These are phyloP conservation scores for Mycena floridula DNA, from an alignment of 768 basidiomycete species.

Conservation along the genomic window DNA sequence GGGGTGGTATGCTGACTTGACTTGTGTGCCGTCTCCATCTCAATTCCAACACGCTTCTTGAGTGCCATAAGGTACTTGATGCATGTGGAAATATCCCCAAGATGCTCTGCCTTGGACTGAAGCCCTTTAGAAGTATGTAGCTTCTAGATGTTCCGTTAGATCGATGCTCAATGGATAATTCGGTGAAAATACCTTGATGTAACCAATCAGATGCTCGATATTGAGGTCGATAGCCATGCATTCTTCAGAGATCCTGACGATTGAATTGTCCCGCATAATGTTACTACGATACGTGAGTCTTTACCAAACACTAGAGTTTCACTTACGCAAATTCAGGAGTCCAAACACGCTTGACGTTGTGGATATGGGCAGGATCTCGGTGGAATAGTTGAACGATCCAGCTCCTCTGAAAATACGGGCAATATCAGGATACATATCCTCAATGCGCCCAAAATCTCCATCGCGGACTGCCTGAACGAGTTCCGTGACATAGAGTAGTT, in stretches of 20 bases:
- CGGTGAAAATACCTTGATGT: too few species aligned
- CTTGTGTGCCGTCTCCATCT: conserved; percentile 18
- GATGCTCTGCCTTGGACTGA: conserved; percentile 21
- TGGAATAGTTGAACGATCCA: conserved; percentile 25
- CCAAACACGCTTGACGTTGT: conserved; percentile 24
- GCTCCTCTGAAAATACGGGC: conserved; percentile 24
- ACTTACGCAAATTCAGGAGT: conserved; percentile 24
- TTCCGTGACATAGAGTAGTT: conserved; percentile 24
- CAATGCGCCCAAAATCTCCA: conserved; percentile 27
- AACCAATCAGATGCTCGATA: conserved; percentile 29
- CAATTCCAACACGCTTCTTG: conserved; percentile 19
- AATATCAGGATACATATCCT: conserved; percentile 21
- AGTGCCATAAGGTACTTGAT: conserved; percentile 21
- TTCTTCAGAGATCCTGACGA: conserved; percentile 26
- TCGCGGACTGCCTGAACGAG: conserved; percentile 17
- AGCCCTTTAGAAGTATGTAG: conserved; percentile 24
- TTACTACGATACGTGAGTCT: conserved; percentile 16
- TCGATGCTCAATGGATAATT: too few species aligned
- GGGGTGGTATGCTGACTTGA: conserved; percentile 16
- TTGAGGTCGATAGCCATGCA: conserved; percentile 29
- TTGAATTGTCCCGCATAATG: conserved; percentile 29
- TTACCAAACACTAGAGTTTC: background rate
- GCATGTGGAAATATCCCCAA: conserved; percentile 24
- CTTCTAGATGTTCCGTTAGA: too few species aligned
- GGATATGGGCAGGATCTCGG: conserved; percentile 17